Evolutionary conservation across 371 early-diverging fungal genomes (phyloP), one percentile per base, ranked within the genome.

Genomic region (Apophysomyces elegans): DNA sequence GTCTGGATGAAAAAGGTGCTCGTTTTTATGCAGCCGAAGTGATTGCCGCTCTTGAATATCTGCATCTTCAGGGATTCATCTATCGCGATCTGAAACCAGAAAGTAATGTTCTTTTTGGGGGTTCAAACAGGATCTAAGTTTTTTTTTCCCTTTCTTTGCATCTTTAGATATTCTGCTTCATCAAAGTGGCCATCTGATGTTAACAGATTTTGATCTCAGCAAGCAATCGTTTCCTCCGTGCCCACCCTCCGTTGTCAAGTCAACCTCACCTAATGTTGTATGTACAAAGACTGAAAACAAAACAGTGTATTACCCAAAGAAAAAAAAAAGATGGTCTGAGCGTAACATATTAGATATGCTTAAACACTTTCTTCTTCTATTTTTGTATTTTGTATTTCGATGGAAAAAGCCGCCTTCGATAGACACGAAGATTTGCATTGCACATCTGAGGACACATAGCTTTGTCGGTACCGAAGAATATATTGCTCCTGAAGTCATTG

Each of bases 41-140:
- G 7, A 86, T 95, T 71, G 83, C 83, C 9, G 89, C 93, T 6
- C 83, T 99, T 18, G 97, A 97, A 71, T 96, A 95, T 72, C 79
- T 99, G 65, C 99, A 98, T 77, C 81, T 93, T 41, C 90, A 91
- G 79, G 97, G 96, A 0, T 94, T 94, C 70, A 91, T 99, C 35
- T 98, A 98, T 80, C 80, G 99, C 43, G 99, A 99, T 79, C 83
- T 99, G 66, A 99, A 99, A 76, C 99, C 99, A 41, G 99, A 98
- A 78, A 98, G 95, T 91, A 85, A 50, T 47, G 4, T 5, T 47
- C 16, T 47, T n/a, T 7, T 47, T 47, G 1, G 47, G 11, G 13
- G n/a, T 2, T 47, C n/a, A 0, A 13, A 7, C 7, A 12, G 43
- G n/a, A 47, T 16, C 16, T 7, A 47, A 83, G 85, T 75, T 65